Conservation (phyloP, 2,329 filamentous ascomycete species). For the Cytospora chrysosperma region DNA sequence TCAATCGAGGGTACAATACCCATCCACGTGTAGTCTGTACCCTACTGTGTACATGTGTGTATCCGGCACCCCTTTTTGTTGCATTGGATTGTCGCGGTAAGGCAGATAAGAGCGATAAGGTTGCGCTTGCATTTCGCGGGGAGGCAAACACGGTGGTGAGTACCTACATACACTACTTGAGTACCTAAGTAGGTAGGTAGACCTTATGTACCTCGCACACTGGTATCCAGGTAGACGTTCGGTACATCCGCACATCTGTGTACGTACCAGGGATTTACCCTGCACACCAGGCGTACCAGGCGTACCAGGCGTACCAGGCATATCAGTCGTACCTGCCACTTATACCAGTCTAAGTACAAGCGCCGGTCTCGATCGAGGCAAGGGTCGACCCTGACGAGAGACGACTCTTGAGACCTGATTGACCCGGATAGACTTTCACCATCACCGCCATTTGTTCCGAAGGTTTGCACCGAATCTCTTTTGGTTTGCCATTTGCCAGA, state of each 20-base stretch:
- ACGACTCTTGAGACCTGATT: conserved; percentile 19
- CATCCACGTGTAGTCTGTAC: background rate
- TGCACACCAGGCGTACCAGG: no score
- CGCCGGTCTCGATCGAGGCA: conserved; percentile 8
- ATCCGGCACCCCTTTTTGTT: background rate
- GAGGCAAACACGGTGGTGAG: background rate
- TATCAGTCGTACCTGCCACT: background rate
- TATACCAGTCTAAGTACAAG: background rate
- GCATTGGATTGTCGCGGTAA: background rate
- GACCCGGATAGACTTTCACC: conserved; percentile 16
- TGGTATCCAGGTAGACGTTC: background rate
- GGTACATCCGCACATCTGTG: background rate
- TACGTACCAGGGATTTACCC: background rate
- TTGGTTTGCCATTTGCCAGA: no score
- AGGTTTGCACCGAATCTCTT: background rate
- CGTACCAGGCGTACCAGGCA: background rate
- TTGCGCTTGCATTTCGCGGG: background rate
- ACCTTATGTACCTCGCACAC: background rate
- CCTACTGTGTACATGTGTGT: no score
- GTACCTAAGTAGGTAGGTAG: background rate
- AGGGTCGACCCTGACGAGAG: conserved; percentile 19
- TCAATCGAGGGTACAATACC: background rate
- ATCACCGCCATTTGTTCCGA: conserved; percentile 18
- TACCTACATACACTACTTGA: no score
- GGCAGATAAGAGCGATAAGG: conserved; percentile 8